These are phyloP conservation scores for Cytospora leucostoma DNA, from an alignment of 2,329 filamentous ascomycete species.

Conservation along the genomic window DNA sequence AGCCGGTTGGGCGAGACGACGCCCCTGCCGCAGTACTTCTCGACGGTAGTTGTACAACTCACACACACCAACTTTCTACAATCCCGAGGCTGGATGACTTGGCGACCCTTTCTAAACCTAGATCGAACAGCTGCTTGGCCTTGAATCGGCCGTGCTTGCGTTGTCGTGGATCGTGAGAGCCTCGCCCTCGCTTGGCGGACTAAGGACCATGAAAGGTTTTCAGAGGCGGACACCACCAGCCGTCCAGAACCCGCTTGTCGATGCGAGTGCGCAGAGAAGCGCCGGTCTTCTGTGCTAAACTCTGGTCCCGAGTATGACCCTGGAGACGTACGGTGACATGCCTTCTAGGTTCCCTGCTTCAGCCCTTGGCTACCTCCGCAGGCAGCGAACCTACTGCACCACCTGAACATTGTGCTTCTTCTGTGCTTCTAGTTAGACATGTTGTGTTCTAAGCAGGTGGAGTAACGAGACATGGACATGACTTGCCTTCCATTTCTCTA, in stretches of 20 bases:
- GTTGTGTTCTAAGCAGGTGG: not conserved
- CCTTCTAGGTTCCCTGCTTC: not conserved
- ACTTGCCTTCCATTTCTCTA: constrained; percentile 97
- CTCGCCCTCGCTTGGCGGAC: constrained; percentile 18
- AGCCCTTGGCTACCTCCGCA: not conserved
- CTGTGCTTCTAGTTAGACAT: constrained; percentile 45
- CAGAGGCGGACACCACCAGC: constrained; percentile 5
- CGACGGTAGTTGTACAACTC: constrained; percentile 50
- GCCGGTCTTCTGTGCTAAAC: not conserved
- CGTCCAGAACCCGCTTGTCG: not conserved
- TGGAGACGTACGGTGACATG: not conserved
- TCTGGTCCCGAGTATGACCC: not conserved
- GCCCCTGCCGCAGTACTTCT: constrained; percentile 46
- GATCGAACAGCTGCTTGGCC: constrained; percentile 34
- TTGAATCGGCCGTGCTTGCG: constrained; percentile 26
- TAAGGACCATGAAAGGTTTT: not conserved
- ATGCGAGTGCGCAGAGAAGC: not conserved
- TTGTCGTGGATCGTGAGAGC: constrained; percentile 22
- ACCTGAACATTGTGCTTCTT: constrained; percentile 90
- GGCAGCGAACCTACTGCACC: constrained; percentile 61
- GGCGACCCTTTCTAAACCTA: constrained; percentile 13
- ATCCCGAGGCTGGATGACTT: constrained; percentile 13
- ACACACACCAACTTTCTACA: constrained; percentile 34
- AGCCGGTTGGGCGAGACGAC: constrained; percentile 53
- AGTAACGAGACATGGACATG: not conserved